phyloP scores from a whole-genome alignment of 495 filamentous ascomycete species.

The Daldinia grandis region DNA sequence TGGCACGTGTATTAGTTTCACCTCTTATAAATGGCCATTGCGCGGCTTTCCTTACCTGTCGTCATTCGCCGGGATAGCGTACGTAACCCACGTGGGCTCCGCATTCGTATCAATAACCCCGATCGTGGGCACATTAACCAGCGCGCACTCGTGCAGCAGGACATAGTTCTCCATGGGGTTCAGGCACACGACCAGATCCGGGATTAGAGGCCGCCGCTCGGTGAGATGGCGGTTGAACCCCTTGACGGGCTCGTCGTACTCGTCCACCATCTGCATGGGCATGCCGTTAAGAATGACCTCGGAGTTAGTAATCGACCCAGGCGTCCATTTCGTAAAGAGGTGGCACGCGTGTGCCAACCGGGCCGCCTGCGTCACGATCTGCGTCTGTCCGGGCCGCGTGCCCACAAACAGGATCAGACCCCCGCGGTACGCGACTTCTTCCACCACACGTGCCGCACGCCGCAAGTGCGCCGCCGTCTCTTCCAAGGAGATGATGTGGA shows the following conservation, averaged over 20 bases:
- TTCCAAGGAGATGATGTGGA: constrained; percentile 95
- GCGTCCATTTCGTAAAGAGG: constrained; percentile 93
- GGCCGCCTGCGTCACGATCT: constrained; percentile 81
- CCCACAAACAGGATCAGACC: constrained; percentile 93
- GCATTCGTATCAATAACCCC: constrained; percentile 94
- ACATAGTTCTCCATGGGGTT: constrained; percentile 93
- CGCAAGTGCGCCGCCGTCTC: constrained; percentile 85
- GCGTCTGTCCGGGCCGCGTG: constrained; percentile 79
- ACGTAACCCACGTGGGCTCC: constrained; percentile 93
- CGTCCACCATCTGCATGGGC: constrained; percentile 73
- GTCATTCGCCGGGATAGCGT: constrained; percentile 96
- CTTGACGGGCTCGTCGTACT: constrained; percentile 70
- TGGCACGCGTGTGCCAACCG: constrained; percentile 81
- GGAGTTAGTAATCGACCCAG: constrained; percentile 91
- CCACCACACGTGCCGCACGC: constrained; percentile 86
- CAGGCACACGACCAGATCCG: constrained; percentile 90
- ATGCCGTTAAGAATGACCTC: constrained; percentile 80
- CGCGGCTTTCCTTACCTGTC: constrained; percentile 68
- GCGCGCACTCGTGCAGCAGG: constrained; percentile 86
- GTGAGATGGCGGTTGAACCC: constrained; percentile 70
- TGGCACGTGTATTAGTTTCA: constrained; percentile 18
- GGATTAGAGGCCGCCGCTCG: constrained; percentile 71
- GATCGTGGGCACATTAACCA: constrained; percentile 90
- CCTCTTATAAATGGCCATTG: neutral
- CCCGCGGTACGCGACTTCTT: constrained; percentile 81